phyloP scores from a whole-genome alignment of 1,284 basidiomycete species.

The Bondarzewia mesenterica region DNA sequence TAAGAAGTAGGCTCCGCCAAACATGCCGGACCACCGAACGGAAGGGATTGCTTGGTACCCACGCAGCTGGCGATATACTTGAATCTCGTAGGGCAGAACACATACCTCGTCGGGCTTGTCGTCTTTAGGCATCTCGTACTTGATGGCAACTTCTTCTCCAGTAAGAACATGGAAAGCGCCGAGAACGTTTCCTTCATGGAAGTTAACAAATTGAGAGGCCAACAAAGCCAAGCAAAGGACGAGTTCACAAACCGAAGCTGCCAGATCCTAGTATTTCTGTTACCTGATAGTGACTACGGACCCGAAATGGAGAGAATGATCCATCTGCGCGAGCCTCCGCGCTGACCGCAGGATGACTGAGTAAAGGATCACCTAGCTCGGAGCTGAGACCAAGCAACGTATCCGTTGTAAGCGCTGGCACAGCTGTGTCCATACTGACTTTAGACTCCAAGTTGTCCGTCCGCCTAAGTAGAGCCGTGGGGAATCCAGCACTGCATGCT shows the following conservation, averaged over 20 bases:
- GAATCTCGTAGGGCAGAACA: slow-evolving; percentile 6
- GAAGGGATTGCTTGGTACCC: slow-evolving; percentile 2
- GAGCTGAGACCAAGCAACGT: not conserved
- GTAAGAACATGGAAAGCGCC: not conserved
- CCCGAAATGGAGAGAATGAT: not conserved
- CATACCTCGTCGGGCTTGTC: not conserved
- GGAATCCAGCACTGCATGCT: not conserved
- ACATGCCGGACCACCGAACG: slow-evolving; percentile 7
- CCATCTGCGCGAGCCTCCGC: not conserved
- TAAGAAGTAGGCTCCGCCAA: slow-evolving; percentile 7
- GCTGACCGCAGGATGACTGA: not conserved
- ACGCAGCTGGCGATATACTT: slow-evolving; percentile 5
- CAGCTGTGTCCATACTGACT: not conserved
- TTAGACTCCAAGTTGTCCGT: not conserved
- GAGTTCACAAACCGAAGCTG: not conserved
- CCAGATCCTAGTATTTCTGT: not conserved
- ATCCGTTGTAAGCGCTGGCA: not conserved
- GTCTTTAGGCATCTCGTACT: not conserved
- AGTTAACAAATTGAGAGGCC: too few relatives aligned
- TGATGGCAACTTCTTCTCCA: not conserved
- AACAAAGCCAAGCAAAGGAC: not conserved
- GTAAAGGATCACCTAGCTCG: not conserved
- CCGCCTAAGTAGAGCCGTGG: not conserved
- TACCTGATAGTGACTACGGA: not conserved
- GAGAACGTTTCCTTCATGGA: not conserved